These are phyloP conservation scores for Termitomyces sp. DNA, from an alignment of 768 basidiomycete species.

Conservation along the genomic window DNA sequence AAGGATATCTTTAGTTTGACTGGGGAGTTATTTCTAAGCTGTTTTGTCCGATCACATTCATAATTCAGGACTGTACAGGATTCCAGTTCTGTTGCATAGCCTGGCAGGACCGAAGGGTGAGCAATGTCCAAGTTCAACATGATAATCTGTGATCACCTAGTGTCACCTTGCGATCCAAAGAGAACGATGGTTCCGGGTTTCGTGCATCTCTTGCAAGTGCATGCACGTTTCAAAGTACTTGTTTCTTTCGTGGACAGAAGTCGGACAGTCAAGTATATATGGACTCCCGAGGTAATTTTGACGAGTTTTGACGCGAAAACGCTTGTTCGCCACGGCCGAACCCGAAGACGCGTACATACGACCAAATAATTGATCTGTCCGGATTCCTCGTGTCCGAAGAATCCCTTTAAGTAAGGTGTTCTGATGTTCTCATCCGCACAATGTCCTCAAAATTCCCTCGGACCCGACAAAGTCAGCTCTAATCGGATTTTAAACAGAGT, in stretches of 20 bases:
- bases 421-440: neutral
- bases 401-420: too few species aligned
- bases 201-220: too few species aligned
- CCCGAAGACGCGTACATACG: neutral
- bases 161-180: neutral
- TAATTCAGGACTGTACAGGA: neutral
- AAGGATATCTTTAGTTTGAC: neutral
- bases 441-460: neutral
- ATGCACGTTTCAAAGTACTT: too few species aligned
- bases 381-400: too few species aligned
- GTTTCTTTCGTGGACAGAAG: neutral
- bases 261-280: too few species aligned
- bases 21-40: neutral
- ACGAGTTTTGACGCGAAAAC: too few species aligned
- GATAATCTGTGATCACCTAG: neutral
- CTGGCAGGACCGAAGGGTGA: neutral
- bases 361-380: neutral
- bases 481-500: neutral
- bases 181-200: neutral
- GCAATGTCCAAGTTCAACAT: neutral
- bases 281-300: too few species aligned
- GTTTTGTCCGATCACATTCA: neutral
- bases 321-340: neutral
- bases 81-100: too few species aligned
- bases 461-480: neutral